These are phyloP conservation scores for Pichia eremophila DNA, from an alignment of 805 yeast species.

Conservation along the genomic window DNA sequence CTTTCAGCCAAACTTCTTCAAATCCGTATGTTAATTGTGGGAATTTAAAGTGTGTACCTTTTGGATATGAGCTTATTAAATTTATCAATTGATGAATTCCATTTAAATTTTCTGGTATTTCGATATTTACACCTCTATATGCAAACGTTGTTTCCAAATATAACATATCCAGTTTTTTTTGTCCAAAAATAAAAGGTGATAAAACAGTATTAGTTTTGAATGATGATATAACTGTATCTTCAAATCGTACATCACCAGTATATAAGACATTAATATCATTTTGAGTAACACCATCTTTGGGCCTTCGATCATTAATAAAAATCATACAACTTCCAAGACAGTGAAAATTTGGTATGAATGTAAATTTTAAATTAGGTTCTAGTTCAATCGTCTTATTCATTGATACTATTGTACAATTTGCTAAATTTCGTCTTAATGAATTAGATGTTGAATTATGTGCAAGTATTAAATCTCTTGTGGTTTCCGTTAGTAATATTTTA, in stretches of 20 bases:
- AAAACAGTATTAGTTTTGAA: conserved; percentile 4
- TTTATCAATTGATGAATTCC: conserved; percentile 9
- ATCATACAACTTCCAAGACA: conserved; percentile 14
- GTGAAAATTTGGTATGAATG: conserved; percentile 15
- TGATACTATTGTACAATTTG: background rate
- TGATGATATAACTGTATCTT: conserved; percentile 1
- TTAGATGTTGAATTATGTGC: background rate
- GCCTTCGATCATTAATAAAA: too few species aligned
- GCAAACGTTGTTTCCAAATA: conserved; percentile 17
- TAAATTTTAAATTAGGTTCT: conserved; percentile 2
- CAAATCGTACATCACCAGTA: conserved; percentile 16
- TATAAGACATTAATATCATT: conserved; percentile 4
- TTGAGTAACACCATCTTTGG: conserved; percentile 5
- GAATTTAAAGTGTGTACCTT: conserved; percentile 11
- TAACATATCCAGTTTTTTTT: conserved; percentile 4
- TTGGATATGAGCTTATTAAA: conserved; percentile 9
- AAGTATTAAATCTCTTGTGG: conserved; percentile 1
- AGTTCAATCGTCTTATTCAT: conserved; percentile 2
- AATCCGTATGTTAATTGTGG: conserved; percentile 10
- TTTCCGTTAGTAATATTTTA: background rate
- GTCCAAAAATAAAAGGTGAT: conserved; percentile 4
- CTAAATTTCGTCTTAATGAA: background rate
- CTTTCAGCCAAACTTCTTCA: conserved; percentile 16
- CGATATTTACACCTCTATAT: conserved; percentile 8
- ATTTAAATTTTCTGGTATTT: conserved; percentile 9